Base-by-base conservation (phyloP, 108 stramenopile species). In the Nitzschia palea region DNA sequence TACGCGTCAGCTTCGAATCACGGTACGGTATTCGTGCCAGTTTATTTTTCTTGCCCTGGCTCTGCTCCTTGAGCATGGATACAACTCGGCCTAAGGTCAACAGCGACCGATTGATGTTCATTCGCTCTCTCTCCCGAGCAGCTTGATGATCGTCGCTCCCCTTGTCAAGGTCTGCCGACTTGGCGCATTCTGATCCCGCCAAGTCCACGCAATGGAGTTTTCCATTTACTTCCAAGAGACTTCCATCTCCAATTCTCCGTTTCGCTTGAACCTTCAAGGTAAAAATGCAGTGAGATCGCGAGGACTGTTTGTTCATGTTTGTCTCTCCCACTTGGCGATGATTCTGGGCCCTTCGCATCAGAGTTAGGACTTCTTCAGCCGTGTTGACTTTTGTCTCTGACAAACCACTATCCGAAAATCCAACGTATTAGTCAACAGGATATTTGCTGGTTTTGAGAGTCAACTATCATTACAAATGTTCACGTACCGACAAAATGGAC, bases 151-250 rank as follows among this genome's bases (percentile, higher is more conserved):
- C 35, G 4, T 56, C 83, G 32, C 70, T 71, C 35, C 55, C 66
- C 23, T 83, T 76, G 30, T 72, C 82, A 50, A 88, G 50, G 9
- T 71, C 59, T 34, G 73, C 80, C 2, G 59, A 65, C 44, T 85
- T 84, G 57, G 86, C 85, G 79, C 86, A 90, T 71, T 88, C 87
- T n/a, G 73, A 75, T 28, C 87, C 87, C n/a, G 87, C 98, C 26
- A 98, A 77, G 69, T 98, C 98, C 0, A 97, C 96, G 67, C 97
- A 83, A 58, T 97, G 95, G 34, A 98, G 80, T 70, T 98, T 97
- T 30, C 95, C 92, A 43, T 68, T 80, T 29, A 86, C 81, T 23
- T 85, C 81, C 55, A 95, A 59, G n/a, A 81, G 73, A 14, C 87
- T 91, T 30, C 85, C 92, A 74, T 91, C 84, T 2, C 67, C 47